Conservation (phyloP, 208 protist genomes). For the Acanthamoeba castellanii region DNA sequence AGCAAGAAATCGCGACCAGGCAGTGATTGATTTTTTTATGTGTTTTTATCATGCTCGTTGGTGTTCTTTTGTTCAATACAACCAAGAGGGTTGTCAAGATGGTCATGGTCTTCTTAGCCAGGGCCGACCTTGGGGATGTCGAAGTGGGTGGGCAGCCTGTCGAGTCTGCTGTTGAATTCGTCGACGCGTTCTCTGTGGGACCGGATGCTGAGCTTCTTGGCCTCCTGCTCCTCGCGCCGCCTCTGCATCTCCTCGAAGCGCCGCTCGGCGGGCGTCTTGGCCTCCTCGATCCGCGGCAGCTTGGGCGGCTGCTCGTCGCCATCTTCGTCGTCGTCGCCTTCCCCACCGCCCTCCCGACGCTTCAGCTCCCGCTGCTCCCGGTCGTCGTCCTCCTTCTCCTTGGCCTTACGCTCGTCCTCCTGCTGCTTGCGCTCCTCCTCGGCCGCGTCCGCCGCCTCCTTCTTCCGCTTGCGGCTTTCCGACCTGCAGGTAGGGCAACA, state of each 20-base stretch:
- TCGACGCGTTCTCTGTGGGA: constrained; percentile 19
- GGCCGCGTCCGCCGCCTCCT: too few relatives aligned
- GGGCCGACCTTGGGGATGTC: constrained; percentile 54
- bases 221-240: constrained; percentile 5
- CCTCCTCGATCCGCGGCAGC: constrained; percentile 9
- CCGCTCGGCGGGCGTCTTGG: constrained; percentile 6
- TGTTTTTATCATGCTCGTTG: too few relatives aligned
- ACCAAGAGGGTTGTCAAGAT: too few relatives aligned
- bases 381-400: not conserved
- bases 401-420: not conserved
- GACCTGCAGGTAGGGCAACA: too few relatives aligned
- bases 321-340: not conserved
- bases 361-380: too few relatives aligned
- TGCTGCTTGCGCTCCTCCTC: not conserved
- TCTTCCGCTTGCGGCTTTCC: not conserved
- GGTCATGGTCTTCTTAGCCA: too few relatives aligned
- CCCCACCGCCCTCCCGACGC: too few relatives aligned
- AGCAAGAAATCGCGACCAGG: too few relatives aligned
- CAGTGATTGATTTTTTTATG: too few relatives aligned
- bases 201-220: not conserved
- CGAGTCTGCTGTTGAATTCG: not conserved
- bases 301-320: not conserved
- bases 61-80: too few relatives aligned
- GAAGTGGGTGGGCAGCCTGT: constrained; percentile 31
- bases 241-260: constrained; percentile 17